phyloP scores from a whole-genome alignment of 768 basidiomycete species.

The Mycena rosella region DNA sequence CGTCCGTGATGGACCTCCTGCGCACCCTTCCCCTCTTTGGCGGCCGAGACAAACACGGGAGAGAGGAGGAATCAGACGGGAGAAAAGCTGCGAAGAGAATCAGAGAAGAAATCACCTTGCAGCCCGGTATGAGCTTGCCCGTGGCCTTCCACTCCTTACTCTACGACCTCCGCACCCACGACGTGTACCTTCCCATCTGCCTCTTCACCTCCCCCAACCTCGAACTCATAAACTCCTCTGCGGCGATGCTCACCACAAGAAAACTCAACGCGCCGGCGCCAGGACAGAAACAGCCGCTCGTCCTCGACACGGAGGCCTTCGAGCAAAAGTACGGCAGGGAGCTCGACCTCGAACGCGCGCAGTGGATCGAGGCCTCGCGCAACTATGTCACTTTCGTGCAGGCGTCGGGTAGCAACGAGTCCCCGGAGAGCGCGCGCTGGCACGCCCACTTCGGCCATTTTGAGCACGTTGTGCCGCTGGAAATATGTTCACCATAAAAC shows the following conservation, averaged over 20 bases:
- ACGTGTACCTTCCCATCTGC: slow-evolving; percentile 1
- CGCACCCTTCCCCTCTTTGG: neutral
- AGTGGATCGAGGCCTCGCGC: slow-evolving; percentile 1
- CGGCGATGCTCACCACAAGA: neutral
- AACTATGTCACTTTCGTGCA: neutral
- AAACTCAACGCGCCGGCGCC: neutral
- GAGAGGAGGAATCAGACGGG: neutral
- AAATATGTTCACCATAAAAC: too few relatives aligned
- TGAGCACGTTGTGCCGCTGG: too few relatives aligned
- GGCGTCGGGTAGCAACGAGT: neutral
- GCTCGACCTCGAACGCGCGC: neutral
- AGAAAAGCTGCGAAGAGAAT: neutral
- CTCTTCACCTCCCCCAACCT: slow-evolving; percentile 13
- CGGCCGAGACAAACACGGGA: neutral
- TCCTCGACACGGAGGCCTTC: neutral
- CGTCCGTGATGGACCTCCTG: neutral
- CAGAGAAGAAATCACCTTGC: neutral
- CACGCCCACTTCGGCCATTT: slow-evolving; percentile 13
- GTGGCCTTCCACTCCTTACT: neutral
- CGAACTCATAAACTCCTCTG: neutral
- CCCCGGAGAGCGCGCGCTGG: neutral
- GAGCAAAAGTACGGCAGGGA: neutral
- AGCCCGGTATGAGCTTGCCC: slow-evolving; percentile 2
- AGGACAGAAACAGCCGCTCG: neutral
- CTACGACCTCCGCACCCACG: neutral